These are phyloP conservation scores for Trichoderma cornu-damae DNA, from an alignment of 2,329 filamentous ascomycete genomes.

Conservation along the genomic window DNA sequence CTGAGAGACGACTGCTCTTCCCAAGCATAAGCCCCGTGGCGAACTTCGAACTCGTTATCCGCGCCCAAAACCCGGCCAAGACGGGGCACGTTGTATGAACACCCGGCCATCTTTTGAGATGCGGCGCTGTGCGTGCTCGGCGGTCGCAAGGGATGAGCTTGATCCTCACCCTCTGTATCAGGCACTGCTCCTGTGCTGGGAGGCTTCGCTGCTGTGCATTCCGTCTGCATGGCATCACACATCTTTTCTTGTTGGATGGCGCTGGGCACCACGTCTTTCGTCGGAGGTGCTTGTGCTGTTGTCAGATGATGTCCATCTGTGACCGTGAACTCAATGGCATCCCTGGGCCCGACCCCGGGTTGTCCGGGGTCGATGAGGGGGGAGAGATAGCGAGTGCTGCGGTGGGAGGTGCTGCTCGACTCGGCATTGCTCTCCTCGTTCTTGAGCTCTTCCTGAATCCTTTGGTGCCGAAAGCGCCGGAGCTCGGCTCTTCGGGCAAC, in stretches of 20 bases:
- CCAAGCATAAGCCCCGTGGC: conserved; percentile 28
- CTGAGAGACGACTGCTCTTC: conserved; percentile 35
- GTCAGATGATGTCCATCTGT: conserved; percentile 4
- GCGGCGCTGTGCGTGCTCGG: conserved; percentile 5
- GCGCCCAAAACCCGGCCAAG: conserved; percentile 21
- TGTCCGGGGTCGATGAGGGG: conserved; percentile 28
- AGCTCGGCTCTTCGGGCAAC: conserved; percentile 52
- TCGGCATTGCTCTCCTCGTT: conserved; percentile 40
- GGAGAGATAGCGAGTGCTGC: conserved; percentile 25
- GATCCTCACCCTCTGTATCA: neutral
- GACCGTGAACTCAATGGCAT: conserved; percentile 45
- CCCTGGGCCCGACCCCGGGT: conserved; percentile 41
- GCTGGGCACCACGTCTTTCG: neutral
- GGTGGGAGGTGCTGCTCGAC: conserved; percentile 26
- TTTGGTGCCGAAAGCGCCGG: conserved; percentile 49
- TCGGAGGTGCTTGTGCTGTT: neutral
- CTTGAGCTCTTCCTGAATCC: conserved; percentile 54
- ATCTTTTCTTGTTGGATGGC: neutral
- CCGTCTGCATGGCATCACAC: neutral
- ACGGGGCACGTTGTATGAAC: conserved; percentile 13
- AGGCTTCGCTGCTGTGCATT: neutral
- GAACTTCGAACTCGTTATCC: conserved; percentile 29
- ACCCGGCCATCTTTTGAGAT: conserved; percentile 18
- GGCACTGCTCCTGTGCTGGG: neutral
- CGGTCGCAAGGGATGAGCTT: neutral